phyloP scores from a whole-genome alignment of 2,329 filamentous ascomycete species.

The Juglanconis sp. region DNA sequence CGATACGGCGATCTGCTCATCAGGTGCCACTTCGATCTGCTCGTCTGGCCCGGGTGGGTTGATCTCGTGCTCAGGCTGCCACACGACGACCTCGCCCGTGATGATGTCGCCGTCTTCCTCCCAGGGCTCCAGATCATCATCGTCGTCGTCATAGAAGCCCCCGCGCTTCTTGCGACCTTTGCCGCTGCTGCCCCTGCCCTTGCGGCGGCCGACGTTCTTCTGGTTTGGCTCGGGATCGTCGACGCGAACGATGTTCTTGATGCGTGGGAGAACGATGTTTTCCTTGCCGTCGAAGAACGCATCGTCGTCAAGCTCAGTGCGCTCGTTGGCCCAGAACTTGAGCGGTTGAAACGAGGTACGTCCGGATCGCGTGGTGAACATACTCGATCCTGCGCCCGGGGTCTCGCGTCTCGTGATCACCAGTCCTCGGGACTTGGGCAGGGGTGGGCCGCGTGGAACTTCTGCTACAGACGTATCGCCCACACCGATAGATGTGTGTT shows the following conservation, averaged over 20 bases:
- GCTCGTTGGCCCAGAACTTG: constrained; percentile 84
- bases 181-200: background rate
- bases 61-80: constrained; percentile 56
- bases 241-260: constrained; percentile 75
- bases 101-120: constrained; percentile 65
- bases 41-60: constrained; percentile 54
- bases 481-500: constrained; percentile 38
- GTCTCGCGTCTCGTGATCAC: constrained; percentile 47
- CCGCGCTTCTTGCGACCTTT: constrained; percentile 27
- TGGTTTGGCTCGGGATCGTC: constrained; percentile 52
- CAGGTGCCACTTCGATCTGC: constrained; percentile 45
- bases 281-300: constrained; percentile 42
- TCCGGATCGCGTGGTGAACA: constrained; percentile 68
- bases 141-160: constrained; percentile 46
- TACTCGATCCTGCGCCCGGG: constrained; percentile 41
- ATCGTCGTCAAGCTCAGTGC: constrained; percentile 63
- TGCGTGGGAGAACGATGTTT: constrained; percentile 62
- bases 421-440: constrained; percentile 53
- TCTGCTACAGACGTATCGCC: constrained; percentile 44
- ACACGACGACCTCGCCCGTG: constrained; percentile 60
- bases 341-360: constrained; percentile 75
- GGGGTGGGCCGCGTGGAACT: constrained; percentile 52
- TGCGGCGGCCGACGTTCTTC: constrained; percentile 17
- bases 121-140: constrained; percentile 64
- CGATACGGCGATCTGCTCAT: constrained; percentile 56